phyloP scores from a whole-genome alignment of 108 stramenopile genomes.

The Seminavis robusta region DNA sequence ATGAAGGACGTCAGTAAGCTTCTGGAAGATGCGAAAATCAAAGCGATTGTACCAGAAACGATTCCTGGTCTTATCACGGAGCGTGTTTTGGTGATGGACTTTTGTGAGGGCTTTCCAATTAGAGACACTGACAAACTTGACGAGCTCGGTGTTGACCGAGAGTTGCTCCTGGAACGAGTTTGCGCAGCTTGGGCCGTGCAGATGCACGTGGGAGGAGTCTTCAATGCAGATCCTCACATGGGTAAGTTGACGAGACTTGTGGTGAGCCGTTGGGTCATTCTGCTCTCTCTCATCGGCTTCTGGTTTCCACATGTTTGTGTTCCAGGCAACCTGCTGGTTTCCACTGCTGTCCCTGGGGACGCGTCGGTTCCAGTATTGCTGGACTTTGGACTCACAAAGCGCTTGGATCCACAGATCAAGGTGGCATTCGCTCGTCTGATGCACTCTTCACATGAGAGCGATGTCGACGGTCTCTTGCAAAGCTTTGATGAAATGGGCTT shows the following conservation, averaged over 20 bases:
- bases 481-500: slow-evolving; percentile 32
- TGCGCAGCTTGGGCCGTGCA: slow-evolving; percentile 61
- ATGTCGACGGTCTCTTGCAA: slow-evolving; percentile 19
- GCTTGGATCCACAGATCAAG: slow-evolving; percentile 12
- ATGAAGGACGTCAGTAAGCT: slow-evolving; percentile 41
- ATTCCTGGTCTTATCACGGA: slow-evolving; percentile 23
- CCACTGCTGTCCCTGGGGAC: slow-evolving; percentile 7
- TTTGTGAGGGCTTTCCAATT: slow-evolving; percentile 52
- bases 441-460: slow-evolving; percentile 13
- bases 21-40: too few relatives aligned
- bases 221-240: slow-evolving; percentile 79
- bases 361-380: slow-evolving; percentile 34
- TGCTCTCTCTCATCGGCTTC: too few relatives aligned
- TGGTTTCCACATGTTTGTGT: background rate
- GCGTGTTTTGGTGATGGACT: slow-evolving; percentile 72
- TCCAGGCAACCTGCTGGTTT: slow-evolving; percentile 48
- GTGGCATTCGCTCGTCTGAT: slow-evolving; percentile 24
- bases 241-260: slow-evolving; percentile 3
- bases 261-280: too few relatives aligned
- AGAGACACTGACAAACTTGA: slow-evolving; percentile 22
- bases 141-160: slow-evolving; percentile 34
- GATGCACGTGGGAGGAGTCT: slow-evolving; percentile 56
- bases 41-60: background rate
- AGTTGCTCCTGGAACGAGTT: slow-evolving; percentile 37
- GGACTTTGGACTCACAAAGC: slow-evolving; percentile 56